A percentile compares a stretch with the other conserved stretches of the same genome.
Conservation (phyloP, 2,329 filamentous ascomycete genomes). For the Botrytis cinerea region DNA sequence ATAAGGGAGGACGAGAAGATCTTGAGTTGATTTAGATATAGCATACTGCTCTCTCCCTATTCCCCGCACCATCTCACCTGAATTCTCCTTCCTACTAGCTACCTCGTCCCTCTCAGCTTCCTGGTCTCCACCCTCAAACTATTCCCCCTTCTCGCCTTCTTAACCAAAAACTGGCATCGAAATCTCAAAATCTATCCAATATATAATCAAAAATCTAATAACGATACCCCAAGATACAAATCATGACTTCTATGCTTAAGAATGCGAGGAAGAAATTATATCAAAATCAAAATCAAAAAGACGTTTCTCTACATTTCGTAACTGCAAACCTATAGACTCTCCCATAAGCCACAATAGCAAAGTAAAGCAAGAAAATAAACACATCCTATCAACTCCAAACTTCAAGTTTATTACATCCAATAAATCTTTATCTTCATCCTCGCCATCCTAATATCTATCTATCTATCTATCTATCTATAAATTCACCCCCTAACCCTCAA, state of each 20-base stretch:
- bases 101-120: neutral
- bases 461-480: too few species aligned
- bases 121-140: neutral
- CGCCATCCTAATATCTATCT: too few species aligned
- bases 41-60: neutral
- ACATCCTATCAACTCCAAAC: too few species aligned
- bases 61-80: accelerated
- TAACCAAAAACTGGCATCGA: neutral
- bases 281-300: too few species aligned
- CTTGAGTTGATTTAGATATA: neutral
- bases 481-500: too few species aligned
- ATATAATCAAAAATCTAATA: neutral
- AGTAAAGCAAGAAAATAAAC: too few species aligned
- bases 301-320: too few species aligned
- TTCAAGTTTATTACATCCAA: too few species aligned
- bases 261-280: neutral
- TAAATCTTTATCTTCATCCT: too few species aligned
- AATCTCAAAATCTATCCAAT: neutral
- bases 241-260: neutral
- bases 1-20: neutral
- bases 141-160: neutral
- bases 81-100: neutral
- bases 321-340: too few species aligned
- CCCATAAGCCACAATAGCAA: too few species aligned
- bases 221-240: neutral